These are phyloP conservation scores for Sarocladiaceae sp. DNA, from an alignment of 2,329 filamentous ascomycete species.

Conservation along the genomic window DNA sequence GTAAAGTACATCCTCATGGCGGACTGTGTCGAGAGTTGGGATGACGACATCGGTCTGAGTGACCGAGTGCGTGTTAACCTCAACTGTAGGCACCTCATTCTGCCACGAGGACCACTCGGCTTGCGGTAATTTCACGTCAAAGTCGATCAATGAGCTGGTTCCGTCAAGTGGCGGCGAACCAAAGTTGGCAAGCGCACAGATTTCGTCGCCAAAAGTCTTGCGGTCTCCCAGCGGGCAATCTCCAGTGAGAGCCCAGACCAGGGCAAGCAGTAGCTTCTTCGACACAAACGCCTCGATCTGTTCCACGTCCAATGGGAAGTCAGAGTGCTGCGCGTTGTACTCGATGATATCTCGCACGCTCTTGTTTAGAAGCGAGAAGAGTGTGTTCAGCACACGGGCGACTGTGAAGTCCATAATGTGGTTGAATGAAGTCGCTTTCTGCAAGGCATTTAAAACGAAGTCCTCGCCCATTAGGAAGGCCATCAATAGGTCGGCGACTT, in stretches of 20 bases:
- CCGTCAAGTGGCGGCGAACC: conserved; percentile 78
- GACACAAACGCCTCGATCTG: conserved; percentile 85
- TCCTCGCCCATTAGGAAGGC: conserved; percentile 68
- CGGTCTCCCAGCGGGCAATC: conserved; percentile 88
- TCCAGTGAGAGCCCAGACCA: conserved; percentile 94
- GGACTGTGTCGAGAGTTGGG: conserved; percentile 92
- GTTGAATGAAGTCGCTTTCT: conserved; percentile 72
- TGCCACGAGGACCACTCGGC: conserved; percentile 93
- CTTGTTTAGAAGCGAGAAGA: conserved; percentile 96
- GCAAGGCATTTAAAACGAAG: conserved; percentile 74
- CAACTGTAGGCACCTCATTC: conserved; percentile 86
- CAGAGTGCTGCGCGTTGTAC: conserved; percentile 90
- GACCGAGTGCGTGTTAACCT: conserved; percentile 97
- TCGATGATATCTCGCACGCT: conserved; percentile 87
- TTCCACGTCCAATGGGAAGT: conserved; percentile 88
- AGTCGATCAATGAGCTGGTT: conserved; percentile 87
- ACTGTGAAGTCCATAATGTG: conserved; percentile 99
- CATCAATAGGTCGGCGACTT: conserved; percentile 75
- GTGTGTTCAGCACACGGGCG: conserved; percentile 82
- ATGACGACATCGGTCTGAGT: conserved; percentile 98
- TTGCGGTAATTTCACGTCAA: conserved; percentile 81
- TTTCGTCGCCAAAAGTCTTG: conserved; percentile 81
- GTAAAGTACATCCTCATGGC: conserved; percentile 98
- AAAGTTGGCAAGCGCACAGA: conserved; percentile 78
- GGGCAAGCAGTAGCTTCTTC: conserved; percentile 88